Base-by-base conservation (phyloP, 2,329 filamentous ascomycete genomes). In the Plenodomus lindquistii region DNA sequence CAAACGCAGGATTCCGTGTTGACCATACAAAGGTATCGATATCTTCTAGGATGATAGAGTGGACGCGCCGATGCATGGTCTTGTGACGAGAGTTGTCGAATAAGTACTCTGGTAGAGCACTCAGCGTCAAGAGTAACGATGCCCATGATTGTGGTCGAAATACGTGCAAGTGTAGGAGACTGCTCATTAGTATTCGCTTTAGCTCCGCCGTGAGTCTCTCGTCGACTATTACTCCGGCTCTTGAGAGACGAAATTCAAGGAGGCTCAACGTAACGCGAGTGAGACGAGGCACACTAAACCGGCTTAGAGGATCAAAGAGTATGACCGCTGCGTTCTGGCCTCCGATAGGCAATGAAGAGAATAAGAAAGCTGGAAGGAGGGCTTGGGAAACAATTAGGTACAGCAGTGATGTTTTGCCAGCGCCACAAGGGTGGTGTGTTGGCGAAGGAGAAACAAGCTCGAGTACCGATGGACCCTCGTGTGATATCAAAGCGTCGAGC, bases 371-470 rank as follows among this genome's bases (percentile, higher is more conserved):
- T 0, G 83, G 82, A 0, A 86, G 72, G 8, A 84, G 71, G 27
- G 79, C 76, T 9, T 75, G 60, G 2, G 79, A 76, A 21, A 75
- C 75, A 35, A 86, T 67, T 50, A 81, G 76, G 67, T 85, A 84
- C 29, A 86, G 70, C 0, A 87, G 63, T 29, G 82, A 78, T 1
- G 83, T 81, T 67, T 85, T 85, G 9, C 84, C 84, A 10, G 76
- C 72, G 20, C 76, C 77, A 3, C 81, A 65, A 9, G 61, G 52
- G 37, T 68, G 62, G 42, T 65, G 50, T 71, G 11, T 47, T 24
- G 52, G 21, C 40, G 72, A 71, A 29, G 73, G 68, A 42, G 81
- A 82, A 17, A 78, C 75, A 38, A 86, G 72, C 61, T 85, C 82
- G 42, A 86, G 56, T 4, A 67, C 46, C n/a, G 59, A 55, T n/a